Conservation (phyloP, 2,329 filamentous ascomycete species). For the Calcarisporium arbuscula region DNA sequence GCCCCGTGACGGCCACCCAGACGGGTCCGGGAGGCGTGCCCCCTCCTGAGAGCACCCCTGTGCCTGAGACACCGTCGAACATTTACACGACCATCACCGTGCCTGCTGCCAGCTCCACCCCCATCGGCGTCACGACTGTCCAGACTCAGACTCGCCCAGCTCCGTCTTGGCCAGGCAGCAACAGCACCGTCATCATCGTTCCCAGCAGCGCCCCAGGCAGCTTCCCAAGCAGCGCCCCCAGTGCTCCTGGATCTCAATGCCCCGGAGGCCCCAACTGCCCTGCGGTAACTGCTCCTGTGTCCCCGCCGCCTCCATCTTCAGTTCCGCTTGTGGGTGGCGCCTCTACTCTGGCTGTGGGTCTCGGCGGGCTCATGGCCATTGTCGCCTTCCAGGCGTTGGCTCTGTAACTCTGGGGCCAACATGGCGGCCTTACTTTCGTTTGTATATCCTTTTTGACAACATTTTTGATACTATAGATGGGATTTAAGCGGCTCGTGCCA, state of each 20-base stretch:
- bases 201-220: no score
- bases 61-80: constrained; percentile 4
- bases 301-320: constrained; percentile 16
- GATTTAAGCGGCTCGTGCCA: no score
- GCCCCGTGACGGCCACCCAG: constrained; percentile 19
- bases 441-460: no score
- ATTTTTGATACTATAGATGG: no score
- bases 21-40: constrained; percentile 2
- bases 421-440: no score
- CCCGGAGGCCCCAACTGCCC: constrained; percentile 8
- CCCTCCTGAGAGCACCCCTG: constrained; percentile 7
- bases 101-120: no score
- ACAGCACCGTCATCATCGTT: no score
- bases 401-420: no score
- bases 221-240: no score
- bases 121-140: constrained; percentile 8
- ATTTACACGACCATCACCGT: constrained; percentile 3
- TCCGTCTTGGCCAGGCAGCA: no score
- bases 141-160: constrained; percentile 15
- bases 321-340: constrained; percentile 42
- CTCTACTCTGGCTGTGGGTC: constrained; percentile 18
- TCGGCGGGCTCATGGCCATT: constrained; percentile 19
- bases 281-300: no score
- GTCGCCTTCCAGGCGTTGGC: constrained; percentile 21
- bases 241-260: constrained; percentile 16